phyloP scores from a whole-genome alignment of 441 rosid genomes.

The Flueggea neowawraea region DNA sequence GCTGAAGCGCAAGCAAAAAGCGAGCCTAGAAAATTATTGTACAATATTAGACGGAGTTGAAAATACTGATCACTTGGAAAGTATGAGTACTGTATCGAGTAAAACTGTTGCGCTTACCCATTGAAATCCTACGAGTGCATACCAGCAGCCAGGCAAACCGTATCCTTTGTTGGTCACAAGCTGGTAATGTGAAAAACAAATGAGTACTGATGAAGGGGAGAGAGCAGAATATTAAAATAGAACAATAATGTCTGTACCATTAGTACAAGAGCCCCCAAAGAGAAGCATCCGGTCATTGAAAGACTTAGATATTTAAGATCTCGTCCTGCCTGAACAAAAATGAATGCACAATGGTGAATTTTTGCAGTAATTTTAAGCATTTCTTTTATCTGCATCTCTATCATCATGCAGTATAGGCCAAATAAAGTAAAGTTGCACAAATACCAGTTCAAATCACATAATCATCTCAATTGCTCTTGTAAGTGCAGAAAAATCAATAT shows the following conservation, averaged over 20 bases:
- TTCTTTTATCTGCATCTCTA: neutral
- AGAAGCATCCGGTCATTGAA: conserved; percentile 77
- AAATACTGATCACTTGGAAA: neutral
- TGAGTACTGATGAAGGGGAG: neutral
- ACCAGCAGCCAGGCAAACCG: conserved; percentile 71
- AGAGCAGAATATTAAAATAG: neutral
- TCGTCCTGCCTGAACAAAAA: conserved; percentile 76
- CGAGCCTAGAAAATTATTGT: conserved; percentile 57
- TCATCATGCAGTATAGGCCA: too few species aligned
- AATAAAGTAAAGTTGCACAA: too few species aligned
- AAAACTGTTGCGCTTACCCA: conserved; percentile 47
- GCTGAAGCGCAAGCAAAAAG: conserved; percentile 47
- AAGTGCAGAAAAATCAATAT: too few species aligned
- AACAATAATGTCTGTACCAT: conserved; percentile 34
- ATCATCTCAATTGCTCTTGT: too few species aligned
- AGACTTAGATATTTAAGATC: conserved; percentile 77
- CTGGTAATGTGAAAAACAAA: conserved; percentile 19
- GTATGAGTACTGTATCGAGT: conserved; percentile 1
- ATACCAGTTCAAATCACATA: too few species aligned
- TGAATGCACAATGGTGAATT: neutral
- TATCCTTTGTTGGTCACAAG: conserved; percentile 35
- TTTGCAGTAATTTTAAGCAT: neutral
- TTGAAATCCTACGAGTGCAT: conserved; percentile 62
- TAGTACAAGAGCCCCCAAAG: conserved; percentile 53
- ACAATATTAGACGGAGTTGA: neutral